A percentile compares a stretch with the other conserved stretches of the same genome.
These are phyloP conservation scores for Tricholoma flavovirens DNA, from an alignment of 768 basidiomycete genomes.

Conservation along the genomic window DNA sequence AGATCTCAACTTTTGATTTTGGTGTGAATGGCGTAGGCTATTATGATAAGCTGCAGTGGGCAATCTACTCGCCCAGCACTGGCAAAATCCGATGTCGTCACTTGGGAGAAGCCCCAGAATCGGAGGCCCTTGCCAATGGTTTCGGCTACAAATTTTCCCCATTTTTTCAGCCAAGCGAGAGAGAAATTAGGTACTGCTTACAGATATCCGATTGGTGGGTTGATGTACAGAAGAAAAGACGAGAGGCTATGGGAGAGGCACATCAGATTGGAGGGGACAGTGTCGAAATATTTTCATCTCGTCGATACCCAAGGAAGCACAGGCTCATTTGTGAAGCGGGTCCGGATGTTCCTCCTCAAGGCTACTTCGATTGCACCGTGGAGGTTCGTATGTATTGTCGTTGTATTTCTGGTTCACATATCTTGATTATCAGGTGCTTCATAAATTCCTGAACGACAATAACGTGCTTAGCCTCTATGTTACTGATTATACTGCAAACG, in stretches of 20 bases:
- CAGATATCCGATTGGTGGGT: slow-evolving; percentile 48
- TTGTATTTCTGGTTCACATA: too few relatives aligned
- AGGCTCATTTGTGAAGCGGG: slow-evolving; percentile 45
- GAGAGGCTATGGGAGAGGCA: slow-evolving; percentile 5
- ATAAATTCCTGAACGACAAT: slow-evolving; percentile 33
- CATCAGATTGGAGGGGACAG: slow-evolving; percentile 17
- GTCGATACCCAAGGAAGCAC: slow-evolving; percentile 28
- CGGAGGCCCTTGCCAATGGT: slow-evolving; percentile 28
- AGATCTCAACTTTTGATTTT: slow-evolving; percentile 32
- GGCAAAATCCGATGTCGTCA: slow-evolving; percentile 34
- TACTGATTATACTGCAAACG: slow-evolving; percentile 58
- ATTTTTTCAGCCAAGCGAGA: slow-evolving; percentile 35
- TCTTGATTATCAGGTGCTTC: slow-evolving; percentile 37
- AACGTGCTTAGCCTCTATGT: slow-evolving; percentile 47
- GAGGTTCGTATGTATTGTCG: slow-evolving; percentile 34
- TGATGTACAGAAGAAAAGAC: slow-evolving; percentile 21
- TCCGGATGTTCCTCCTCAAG: slow-evolving; percentile 36
- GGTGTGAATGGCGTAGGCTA: slow-evolving; percentile 38
- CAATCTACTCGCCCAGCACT: slow-evolving; percentile 39
- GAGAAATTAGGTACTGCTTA: slow-evolving; percentile 38
- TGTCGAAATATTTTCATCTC: slow-evolving; percentile 6
- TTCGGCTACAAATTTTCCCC: slow-evolving; percentile 37
- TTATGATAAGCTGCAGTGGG: slow-evolving; percentile 46
- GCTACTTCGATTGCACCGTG: slow-evolving; percentile 60
- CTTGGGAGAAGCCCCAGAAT: slow-evolving; percentile 30